Evolutionary conservation across 2,329 filamentous ascomycete genomes (phyloP).

Genomic region (Epicoccum sorghinum): DNA sequence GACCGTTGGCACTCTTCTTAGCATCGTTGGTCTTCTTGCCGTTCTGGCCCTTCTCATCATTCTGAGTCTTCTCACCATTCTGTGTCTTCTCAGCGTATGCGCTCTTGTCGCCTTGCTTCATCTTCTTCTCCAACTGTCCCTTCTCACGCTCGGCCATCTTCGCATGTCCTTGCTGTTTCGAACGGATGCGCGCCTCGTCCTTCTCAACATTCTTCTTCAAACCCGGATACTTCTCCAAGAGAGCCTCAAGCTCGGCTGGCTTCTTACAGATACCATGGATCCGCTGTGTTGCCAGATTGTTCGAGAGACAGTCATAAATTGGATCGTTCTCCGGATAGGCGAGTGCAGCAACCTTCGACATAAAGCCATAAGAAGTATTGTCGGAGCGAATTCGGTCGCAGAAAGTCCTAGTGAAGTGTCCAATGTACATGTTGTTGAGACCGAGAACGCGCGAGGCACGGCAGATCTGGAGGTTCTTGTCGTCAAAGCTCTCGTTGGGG

Average conservation of each 20-base stretch:
- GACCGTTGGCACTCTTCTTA: too few species aligned
- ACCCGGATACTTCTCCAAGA: not conserved
- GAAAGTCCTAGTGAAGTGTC: slow-evolving; percentile 38
- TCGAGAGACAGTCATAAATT: slow-evolving; percentile 35
- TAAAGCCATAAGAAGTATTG: slow-evolving; percentile 18
- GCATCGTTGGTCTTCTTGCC: too few species aligned
- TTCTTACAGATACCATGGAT: not conserved
- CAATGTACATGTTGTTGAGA: slow-evolving; percentile 37
- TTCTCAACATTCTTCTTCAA: too few species aligned
- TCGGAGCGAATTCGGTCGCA: slow-evolving; percentile 36
- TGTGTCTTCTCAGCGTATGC: too few species aligned
- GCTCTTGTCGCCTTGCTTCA: too few species aligned
- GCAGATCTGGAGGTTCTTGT: slow-evolving; percentile 33
- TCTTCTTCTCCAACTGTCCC: too few species aligned
- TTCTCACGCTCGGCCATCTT: too few species aligned
- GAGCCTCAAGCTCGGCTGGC: slow-evolving; percentile 3
- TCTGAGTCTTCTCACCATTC: too few species aligned
- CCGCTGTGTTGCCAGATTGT: slow-evolving; percentile 29
- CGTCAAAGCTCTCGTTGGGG: slow-evolving; percentile 19
- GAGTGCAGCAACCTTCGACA: slow-evolving; percentile 25
- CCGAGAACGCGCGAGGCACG: slow-evolving; percentile 33
- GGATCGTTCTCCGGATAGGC: slow-evolving; percentile 31
- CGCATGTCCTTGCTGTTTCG: too few species aligned
- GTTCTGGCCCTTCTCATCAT: too few species aligned
- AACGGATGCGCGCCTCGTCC: too few species aligned